Conservation (phyloP, 2,329 filamentous ascomycete species). For the Lachnellula cervina region DNA sequence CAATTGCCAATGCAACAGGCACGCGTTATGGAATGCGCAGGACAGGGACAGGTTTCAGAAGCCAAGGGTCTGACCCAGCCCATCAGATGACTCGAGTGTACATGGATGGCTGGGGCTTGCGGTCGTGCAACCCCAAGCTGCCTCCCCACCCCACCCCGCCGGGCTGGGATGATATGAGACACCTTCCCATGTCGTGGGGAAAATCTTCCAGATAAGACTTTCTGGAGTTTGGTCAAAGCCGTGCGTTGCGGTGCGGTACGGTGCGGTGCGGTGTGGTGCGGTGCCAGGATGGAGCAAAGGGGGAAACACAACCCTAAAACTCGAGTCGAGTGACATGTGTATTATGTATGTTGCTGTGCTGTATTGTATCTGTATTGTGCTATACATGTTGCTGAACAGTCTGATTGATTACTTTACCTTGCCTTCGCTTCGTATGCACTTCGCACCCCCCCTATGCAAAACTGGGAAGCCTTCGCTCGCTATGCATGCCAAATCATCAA, state of each 20-base stretch:
- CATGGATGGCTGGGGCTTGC: not conserved
- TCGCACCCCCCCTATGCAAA: not conserved
- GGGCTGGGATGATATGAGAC: not conserved
- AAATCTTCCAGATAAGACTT: not conserved
- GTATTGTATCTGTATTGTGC: too few relatives aligned
- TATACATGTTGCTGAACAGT: not conserved
- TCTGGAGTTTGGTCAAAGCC: not conserved
- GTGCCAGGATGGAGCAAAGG: too few relatives aligned
- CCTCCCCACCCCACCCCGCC: not conserved
- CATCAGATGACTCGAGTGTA: conserved; percentile 12
- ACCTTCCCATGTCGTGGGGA: conserved; percentile 2
- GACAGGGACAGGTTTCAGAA: too few relatives aligned
- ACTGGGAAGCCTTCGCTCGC: not conserved
- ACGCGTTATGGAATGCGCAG: too few relatives aligned
- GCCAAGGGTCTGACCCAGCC: too few relatives aligned
- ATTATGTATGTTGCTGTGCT: not conserved
- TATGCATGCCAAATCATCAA: conserved; percentile 3
- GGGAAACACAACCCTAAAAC: not conserved
- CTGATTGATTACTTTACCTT: not conserved
- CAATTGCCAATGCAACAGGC: too few relatives aligned
- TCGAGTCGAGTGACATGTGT: not conserved
- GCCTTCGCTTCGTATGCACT: not conserved
- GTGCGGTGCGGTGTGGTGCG: too few relatives aligned
- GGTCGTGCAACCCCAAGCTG: conserved; percentile 1
- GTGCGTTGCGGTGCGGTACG: too few relatives aligned